These are phyloP conservation scores for Kregervanrija delftensis DNA, from an alignment of 805 yeast species.

Conservation along the genomic window DNA sequence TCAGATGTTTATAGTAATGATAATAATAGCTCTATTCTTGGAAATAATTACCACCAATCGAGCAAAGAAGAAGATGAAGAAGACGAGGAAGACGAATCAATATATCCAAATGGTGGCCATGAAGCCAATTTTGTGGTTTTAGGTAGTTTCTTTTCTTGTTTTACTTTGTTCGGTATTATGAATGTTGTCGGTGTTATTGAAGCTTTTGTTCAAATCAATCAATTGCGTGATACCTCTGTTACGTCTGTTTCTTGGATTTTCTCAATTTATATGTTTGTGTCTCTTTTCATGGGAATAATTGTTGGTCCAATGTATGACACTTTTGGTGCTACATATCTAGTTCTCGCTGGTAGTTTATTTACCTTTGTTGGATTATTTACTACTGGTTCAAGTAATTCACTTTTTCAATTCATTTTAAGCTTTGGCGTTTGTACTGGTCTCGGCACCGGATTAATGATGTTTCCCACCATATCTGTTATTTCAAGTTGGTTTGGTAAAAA, in stretches of 20 bases:
- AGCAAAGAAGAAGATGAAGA: background rate
- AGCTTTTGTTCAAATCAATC: constrained; percentile 51
- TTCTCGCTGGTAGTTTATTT: constrained; percentile 37
- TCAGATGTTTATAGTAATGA: background rate
- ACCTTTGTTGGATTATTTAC: constrained; percentile 50
- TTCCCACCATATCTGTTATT: constrained; percentile 55
- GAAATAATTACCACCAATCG: background rate
- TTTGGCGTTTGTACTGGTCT: constrained; percentile 51
- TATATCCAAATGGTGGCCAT: constrained; percentile 54
- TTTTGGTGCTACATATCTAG: constrained; percentile 44
- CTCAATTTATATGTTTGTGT: constrained; percentile 47
- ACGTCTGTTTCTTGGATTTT: constrained; percentile 62
- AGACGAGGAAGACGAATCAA: constrained; percentile 15
- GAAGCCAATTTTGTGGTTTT: constrained; percentile 47
- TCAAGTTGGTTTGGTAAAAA: constrained; percentile 53
- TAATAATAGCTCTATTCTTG: background rate
- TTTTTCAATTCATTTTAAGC: constrained; percentile 57
- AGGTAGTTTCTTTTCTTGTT: constrained; percentile 51
- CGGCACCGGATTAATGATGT: constrained; percentile 54
- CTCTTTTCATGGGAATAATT: constrained; percentile 34
- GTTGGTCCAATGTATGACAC: constrained; percentile 52
- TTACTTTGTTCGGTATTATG: constrained; percentile 46
- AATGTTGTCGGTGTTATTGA: constrained; percentile 60
- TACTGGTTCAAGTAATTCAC: constrained; percentile 43
- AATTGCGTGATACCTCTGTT: constrained; percentile 37